phyloP scores from a whole-genome alignment of 495 filamentous ascomycete species.

The Neurospora cerealis region DNA sequence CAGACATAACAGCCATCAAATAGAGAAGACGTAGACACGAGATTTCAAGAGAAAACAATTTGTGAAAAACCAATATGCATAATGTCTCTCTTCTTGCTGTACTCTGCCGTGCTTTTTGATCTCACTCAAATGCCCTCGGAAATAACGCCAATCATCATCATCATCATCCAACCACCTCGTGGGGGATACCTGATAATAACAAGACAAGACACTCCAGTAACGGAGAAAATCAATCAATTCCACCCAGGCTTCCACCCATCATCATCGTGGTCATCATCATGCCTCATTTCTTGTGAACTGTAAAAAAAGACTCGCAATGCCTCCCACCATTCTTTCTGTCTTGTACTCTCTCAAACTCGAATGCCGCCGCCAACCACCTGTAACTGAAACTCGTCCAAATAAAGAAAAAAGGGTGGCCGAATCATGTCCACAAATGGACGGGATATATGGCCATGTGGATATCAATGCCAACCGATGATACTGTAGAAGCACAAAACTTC shows the following conservation, averaged over 20 bases:
- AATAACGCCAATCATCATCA: background rate
- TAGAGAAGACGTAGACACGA: background rate
- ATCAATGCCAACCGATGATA: background rate
- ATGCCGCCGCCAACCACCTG: background rate
- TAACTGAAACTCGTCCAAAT: background rate
- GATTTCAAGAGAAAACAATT: background rate
- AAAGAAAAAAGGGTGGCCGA: background rate
- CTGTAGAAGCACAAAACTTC: background rate
- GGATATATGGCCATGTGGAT: background rate
- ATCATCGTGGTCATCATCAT: background rate
- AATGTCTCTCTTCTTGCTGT: background rate
- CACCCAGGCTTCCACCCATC: background rate
- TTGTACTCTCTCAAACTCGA: background rate
- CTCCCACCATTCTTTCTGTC: background rate
- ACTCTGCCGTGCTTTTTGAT: background rate
- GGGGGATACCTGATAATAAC: background rate
- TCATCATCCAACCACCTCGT: background rate
- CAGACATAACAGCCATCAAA: background rate
- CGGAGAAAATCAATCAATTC: background rate
- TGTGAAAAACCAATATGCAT: background rate
- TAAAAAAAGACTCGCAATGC: background rate
- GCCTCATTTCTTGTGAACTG: background rate
- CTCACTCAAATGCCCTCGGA: background rate
- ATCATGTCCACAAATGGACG: background rate
- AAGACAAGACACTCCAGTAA: background rate